These are phyloP conservation scores for Diutina sp. DNA, from an alignment of 1,139 yeast genomes.

Conservation along the genomic window DNA sequence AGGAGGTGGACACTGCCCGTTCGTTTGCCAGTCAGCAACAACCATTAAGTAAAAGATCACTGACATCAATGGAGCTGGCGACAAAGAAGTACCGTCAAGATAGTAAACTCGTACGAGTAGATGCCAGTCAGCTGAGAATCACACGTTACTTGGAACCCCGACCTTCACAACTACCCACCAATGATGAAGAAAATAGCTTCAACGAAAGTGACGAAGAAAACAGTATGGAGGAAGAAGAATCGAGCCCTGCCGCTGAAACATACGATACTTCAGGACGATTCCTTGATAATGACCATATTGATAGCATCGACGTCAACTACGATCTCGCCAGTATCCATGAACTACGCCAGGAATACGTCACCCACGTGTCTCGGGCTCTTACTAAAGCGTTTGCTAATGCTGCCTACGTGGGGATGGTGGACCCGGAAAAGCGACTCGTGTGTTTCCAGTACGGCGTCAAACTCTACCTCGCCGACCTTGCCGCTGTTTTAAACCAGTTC, in stretches of 20 bases:
- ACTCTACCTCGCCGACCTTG: slow-evolving; percentile 71
- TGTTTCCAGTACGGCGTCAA: slow-evolving; percentile 78
- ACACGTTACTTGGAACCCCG: slow-evolving; percentile 16
- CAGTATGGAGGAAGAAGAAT: not conserved
- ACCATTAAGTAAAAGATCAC: not conserved
- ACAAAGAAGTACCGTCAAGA: slow-evolving; percentile 35
- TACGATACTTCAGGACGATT: too few species aligned
- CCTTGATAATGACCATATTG: not conserved
- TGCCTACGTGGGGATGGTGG: slow-evolving; percentile 76
- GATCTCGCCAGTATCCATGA: slow-evolving; percentile 46
- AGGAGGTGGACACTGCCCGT: slow-evolving; percentile 56
- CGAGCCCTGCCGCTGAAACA: not conserved
- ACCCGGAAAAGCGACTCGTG: slow-evolving; percentile 51
- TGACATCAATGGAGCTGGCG: slow-evolving; percentile 5
- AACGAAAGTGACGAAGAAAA: too few species aligned
- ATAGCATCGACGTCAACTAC: slow-evolving; percentile 12
- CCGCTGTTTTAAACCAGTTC: slow-evolving; percentile 50
- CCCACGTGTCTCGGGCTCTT: slow-evolving; percentile 34
- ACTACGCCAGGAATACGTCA: slow-evolving; percentile 39
- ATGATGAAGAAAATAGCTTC: too few species aligned
- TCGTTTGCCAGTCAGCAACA: slow-evolving; percentile 21
- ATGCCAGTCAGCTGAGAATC: slow-evolving; percentile 50
- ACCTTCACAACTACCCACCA: not conserved
- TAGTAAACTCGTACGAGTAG: slow-evolving; percentile 62
- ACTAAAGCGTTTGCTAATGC: slow-evolving; percentile 61